phyloP scores from a whole-genome alignment of 163 green algal species.

The Coccomyxa subellipsoidea region DNA sequence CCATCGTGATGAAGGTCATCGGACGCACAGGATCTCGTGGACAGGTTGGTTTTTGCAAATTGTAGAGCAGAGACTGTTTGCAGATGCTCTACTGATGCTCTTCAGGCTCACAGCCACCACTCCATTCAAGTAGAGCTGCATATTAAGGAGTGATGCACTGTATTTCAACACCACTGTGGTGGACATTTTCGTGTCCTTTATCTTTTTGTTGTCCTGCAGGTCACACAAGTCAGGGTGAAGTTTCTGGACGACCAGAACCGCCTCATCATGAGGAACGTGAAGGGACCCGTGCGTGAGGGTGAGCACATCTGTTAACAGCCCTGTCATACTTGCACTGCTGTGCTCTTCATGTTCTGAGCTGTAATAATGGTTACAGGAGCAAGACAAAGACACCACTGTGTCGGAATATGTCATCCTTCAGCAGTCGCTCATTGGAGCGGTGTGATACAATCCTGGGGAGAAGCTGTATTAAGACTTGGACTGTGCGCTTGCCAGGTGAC shows the following conservation, averaged over 20 bases:
- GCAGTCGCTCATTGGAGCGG: too few relatives aligned
- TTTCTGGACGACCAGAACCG: constrained; percentile 98
- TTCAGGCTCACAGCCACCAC: too few relatives aligned
- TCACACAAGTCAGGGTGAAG: constrained; percentile 99
- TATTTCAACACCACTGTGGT: not conserved
- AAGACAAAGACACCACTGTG: not conserved
- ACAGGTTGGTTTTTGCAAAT: too few relatives aligned
- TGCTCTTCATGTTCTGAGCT: not conserved
- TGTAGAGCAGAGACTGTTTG: too few relatives aligned
- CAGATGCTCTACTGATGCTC: too few relatives aligned
- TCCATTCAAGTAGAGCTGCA: too few relatives aligned
- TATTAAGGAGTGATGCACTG: too few relatives aligned
- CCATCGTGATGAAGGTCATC: constrained; percentile 99
- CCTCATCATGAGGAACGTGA: constrained; percentile 99
- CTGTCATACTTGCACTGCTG: constrained; percentile 1
- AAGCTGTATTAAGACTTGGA: too few relatives aligned
- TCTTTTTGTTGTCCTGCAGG: constrained; percentile 46
- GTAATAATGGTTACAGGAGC: not conserved
- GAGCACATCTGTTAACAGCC: constrained; percentile 19
- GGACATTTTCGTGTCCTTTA: not conserved
- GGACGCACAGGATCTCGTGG: constrained; percentile 95
- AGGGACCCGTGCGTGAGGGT: constrained; percentile 97
- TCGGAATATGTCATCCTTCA: not conserved
- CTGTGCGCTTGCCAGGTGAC: constrained; percentile 85
- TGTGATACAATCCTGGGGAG: too few relatives aligned